Base-by-base conservation (phyloP, 2,329 filamentous ascomycete species). In the Xylaria sp. region DNA sequence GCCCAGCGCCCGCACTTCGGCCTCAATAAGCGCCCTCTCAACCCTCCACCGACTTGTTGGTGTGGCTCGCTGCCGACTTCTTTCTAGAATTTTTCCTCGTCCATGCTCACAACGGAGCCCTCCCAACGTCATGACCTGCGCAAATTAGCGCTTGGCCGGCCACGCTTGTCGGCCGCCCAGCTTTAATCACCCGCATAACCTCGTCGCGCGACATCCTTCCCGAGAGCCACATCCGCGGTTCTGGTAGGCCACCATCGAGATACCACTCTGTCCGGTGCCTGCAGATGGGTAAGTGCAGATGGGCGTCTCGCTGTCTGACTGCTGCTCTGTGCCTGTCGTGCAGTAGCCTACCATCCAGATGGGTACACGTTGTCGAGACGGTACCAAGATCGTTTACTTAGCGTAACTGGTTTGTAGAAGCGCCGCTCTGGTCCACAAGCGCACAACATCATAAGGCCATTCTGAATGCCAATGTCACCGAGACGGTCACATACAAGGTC, bases 51-150 rank as follows among this genome's bases (percentile, higher is more conserved):
- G 44, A 51, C 26, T 40, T 28, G 20, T 23, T 49, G 42, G 53
- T 62, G 64, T 74, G 68, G 61, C 64, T 72, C 68, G 63, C 61
- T 61, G 65, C 64, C 56, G 61, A 69, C 63, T 44, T 67, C 57
- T 59, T 76, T 75, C 73, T 73, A 75, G 73, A 76, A 74, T 51
- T 49, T 60, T 72, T 74, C 72, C 63, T 68, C 69, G 46, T 66
- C 63, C 65, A 69, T 63, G 59, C 64, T 65, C 56, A 49, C 46
- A 49, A 49, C 42, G 53, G 28, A 53, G 23, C 59, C 71, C 48
- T 68, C 49, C 31, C 67, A 68, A 66, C 69, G 63, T 72, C 67
- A 70, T 66, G n/a, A 28, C 65, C 65, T 69, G 69, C 68, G 54
- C 70, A 31, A 42, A 66, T 64, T 63, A 68, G 71, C 69, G 70